phyloP scores from a whole-genome alignment of 1,284 basidiomycete species.

The Puccinia hordei region DNA sequence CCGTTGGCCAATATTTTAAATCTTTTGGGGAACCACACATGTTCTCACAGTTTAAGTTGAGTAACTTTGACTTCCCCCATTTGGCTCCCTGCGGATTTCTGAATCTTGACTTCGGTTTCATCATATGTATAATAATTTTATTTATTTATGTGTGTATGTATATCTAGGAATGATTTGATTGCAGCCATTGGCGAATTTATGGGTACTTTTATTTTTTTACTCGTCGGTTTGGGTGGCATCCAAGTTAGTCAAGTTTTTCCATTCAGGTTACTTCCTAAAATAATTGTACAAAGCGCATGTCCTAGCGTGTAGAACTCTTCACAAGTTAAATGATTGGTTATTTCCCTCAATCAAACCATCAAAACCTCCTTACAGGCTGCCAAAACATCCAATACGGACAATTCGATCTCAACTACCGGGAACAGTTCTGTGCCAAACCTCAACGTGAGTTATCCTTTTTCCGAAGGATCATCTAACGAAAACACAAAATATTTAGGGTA shows the following conservation, averaged over 20 bases:
- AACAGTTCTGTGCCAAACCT: constrained; percentile 35
- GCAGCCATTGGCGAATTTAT: constrained; percentile 45
- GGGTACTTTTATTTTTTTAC: constrained; percentile 39
- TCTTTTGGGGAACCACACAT: constrained; percentile 16
- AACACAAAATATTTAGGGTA: background rate
- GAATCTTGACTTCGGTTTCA: background rate
- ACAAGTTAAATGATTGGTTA: background rate
- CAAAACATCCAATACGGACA: constrained; percentile 29
- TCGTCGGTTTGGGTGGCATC: constrained; percentile 47
- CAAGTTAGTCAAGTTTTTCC: constrained; percentile 28
- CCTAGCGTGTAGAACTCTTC: background rate
- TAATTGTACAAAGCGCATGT: background rate
- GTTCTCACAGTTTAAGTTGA: constrained; percentile 31
- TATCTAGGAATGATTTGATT: constrained; percentile 42
- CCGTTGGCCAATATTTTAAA: background rate
- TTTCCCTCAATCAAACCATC: background rate
- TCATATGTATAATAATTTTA: too few relatives aligned
- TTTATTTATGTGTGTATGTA: too few relatives aligned
- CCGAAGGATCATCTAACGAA: background rate
- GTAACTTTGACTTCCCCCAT: background rate
- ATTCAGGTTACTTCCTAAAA: background rate
- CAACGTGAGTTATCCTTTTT: background rate
- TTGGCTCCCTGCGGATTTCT: background rate
- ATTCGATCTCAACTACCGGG: constrained; percentile 20
- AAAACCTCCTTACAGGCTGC: background rate